These are phyloP conservation scores for Exsudoporus frostii DNA, from an alignment of 768 basidiomycete genomes.

Conservation along the genomic window DNA sequence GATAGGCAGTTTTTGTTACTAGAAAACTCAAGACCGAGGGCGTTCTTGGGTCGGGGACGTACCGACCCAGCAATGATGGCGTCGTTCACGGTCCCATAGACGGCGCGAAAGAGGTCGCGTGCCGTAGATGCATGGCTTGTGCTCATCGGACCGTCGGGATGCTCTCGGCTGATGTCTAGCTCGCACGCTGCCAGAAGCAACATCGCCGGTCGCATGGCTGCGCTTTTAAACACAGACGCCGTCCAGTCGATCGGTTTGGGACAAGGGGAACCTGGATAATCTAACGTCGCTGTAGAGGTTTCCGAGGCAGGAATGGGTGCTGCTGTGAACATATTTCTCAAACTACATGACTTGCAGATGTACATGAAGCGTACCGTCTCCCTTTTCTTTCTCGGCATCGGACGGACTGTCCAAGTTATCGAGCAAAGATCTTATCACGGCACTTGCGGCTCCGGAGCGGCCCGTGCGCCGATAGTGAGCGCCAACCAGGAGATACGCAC, in stretches of 20 bases:
- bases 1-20: background rate
- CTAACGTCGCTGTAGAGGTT: conserved; percentile 5
- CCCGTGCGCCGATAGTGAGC: conserved; percentile 35
- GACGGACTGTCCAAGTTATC: conserved; percentile 6
- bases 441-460: conserved; percentile 29
- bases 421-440: conserved; percentile 27
- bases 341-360: conserved; percentile 9
- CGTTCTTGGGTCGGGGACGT: conserved; percentile 16
- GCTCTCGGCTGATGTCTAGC: conserved; percentile 31
- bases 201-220: conserved; percentile 27
- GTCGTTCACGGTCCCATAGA: conserved; percentile 27
- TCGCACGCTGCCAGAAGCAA: conserved; percentile 33
- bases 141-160: conserved; percentile 18
- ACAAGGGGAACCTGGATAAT: conserved; percentile 5
- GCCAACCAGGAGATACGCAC: conserved; percentile 29
- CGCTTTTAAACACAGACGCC: conserved; percentile 7
- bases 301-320: conserved; percentile 7
- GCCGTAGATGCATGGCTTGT: conserved; percentile 19
- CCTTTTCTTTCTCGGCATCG: conserved; percentile 17
- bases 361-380: conserved; percentile 25
- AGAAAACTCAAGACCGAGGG: conserved; percentile 27
- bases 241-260: conserved; percentile 7
- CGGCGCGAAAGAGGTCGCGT: conserved; percentile 29
- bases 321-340: conserved; percentile 14
- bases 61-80: conserved; percentile 15